phyloP scores from a whole-genome alignment of 2,329 filamentous ascomycete genomes.

The Cercospora sp. region DNA sequence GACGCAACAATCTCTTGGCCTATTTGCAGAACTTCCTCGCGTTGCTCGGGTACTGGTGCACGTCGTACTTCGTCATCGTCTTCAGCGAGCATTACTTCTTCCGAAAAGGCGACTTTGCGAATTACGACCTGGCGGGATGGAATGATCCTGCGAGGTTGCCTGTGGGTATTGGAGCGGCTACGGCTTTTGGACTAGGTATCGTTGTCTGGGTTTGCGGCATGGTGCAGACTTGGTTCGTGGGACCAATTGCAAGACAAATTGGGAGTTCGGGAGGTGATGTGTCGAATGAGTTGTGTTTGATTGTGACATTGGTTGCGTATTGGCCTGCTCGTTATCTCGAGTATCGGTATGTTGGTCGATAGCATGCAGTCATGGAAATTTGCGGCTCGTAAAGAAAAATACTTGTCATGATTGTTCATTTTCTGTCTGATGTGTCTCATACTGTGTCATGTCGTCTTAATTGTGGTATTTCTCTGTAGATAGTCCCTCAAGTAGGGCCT shows the following conservation, averaged over 20 bases:
- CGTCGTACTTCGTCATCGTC: constrained; percentile 49
- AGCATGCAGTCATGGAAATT: neutral
- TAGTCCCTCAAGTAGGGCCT: neutral
- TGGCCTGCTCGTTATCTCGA: constrained; percentile 53
- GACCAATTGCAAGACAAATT: constrained; percentile 59
- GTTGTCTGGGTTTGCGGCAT: constrained; percentile 58
- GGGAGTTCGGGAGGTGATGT: constrained; percentile 59
- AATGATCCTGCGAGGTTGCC: constrained; percentile 48
- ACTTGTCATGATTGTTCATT: neutral
- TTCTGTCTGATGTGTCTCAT: neutral
- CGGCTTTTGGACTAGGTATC: constrained; percentile 43
- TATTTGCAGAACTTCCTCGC: constrained; percentile 50
- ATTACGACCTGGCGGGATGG: constrained; percentile 50
- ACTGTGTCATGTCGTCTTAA: neutral
- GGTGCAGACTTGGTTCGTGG: constrained; percentile 43
- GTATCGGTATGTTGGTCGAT: constrained; percentile 48
- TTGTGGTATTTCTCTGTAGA: neutral
- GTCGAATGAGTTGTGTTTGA: constrained; percentile 55
- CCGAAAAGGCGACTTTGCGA: constrained; percentile 42
- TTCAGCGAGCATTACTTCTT: constrained; percentile 50
- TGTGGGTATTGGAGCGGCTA: constrained; percentile 44
- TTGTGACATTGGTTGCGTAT: constrained; percentile 52
- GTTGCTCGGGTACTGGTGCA: constrained; percentile 51
- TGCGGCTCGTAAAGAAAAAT: neutral
- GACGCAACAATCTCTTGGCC: constrained; percentile 44